Percentiles rank a stretch among this genome's conserved stretches.
Conservation (phyloP, 1,284 basidiomycete species). For the Xanthoconium separans region DNA sequence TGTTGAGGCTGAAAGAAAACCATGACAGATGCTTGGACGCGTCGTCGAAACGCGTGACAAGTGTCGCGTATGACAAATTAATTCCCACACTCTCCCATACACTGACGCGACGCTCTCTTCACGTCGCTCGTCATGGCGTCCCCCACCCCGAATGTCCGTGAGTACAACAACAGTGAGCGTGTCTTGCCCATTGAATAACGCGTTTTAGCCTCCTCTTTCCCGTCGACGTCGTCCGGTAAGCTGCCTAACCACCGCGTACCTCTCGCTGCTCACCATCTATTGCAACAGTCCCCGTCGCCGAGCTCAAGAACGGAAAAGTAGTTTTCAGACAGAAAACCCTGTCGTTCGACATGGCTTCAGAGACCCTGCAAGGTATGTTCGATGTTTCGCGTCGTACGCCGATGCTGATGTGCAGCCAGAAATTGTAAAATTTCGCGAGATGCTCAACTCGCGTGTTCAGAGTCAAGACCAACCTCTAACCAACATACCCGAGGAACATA, state of each 20-base stretch:
- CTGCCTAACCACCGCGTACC: background rate
- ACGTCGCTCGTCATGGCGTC: conserved; percentile 36
- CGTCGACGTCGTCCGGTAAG: conserved; percentile 20
- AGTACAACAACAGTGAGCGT: conserved; percentile 14
- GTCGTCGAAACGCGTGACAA: conserved; percentile 30
- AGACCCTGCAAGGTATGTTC: conserved; percentile 75
- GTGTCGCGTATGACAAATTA: conserved; percentile 31
- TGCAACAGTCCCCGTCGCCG: conserved; percentile 41
- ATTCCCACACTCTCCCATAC: conserved; percentile 23
- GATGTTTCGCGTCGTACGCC: background rate
- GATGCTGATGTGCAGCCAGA: conserved; percentile 34
- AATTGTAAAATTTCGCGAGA: conserved; percentile 70
- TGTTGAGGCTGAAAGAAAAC: conserved; percentile 59
- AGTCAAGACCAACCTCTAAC: conserved; percentile 47
- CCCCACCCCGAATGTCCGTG: conserved; percentile 38
- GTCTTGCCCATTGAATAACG: conserved; percentile 5
- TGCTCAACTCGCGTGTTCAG: conserved; percentile 54
- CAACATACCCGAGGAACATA: conserved; percentile 64
- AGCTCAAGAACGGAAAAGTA: conserved; percentile 75
- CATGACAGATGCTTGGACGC: conserved; percentile 34
- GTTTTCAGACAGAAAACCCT: conserved; percentile 76
- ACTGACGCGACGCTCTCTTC: conserved; percentile 19
- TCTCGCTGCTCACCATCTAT: background rate
- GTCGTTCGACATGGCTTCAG: conserved; percentile 73
- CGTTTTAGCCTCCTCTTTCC: conserved; percentile 13